Evolutionary conservation across 805 yeast genomes (phyloP), one percentile per base, ranked within the genome.

Genomic region (Monosporozyma servazzii): DNA sequence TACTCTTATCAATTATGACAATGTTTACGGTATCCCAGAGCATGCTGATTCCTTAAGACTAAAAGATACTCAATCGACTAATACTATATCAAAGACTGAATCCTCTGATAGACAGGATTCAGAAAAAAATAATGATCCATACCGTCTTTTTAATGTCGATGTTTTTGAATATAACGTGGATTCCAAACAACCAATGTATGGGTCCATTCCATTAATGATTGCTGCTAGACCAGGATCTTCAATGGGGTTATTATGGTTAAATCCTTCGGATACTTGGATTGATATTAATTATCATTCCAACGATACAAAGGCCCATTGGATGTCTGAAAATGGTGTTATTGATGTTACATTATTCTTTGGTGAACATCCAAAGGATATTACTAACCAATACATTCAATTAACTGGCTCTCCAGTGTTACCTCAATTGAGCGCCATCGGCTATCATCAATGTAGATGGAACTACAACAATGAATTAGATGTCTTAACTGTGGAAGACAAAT

Each of bases 361-460:
- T 15, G 68, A 73, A 2, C 75, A 79, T 0, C 84, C 88, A 1
- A 64, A 68, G 1, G 75, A 74, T 17, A 75, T 93, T 21, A 76
- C 82, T 41, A 61, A 72, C 42, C 73, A 80, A 33, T 91, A 85
- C 65, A 84, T 88, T 1, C 57, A 65, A 2, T 66, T 93, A 17
- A 83, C 95, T 0, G 99, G 99, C 0, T 77, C 70, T 52, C 75
- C 89, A 0, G 66, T 74, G 7, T 68, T 93, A 10, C 99, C 99
- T 1, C 85, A 81, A 56, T 56, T 82, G 43, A 86, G 89, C 60
- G 74, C 96, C 0, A 66, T 89, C 13, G 98, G 96, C 0, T 88
- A 93, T 64, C 98, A 93, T 64, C 99, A 93, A 68, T 91, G 96
- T 64, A 78, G 98, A 62, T 93, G 99, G 99, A 93, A 93, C 66